Evolutionary conservation across 306 rosid genomes (phyloP).

Genomic region (Senna siamea): DNA sequence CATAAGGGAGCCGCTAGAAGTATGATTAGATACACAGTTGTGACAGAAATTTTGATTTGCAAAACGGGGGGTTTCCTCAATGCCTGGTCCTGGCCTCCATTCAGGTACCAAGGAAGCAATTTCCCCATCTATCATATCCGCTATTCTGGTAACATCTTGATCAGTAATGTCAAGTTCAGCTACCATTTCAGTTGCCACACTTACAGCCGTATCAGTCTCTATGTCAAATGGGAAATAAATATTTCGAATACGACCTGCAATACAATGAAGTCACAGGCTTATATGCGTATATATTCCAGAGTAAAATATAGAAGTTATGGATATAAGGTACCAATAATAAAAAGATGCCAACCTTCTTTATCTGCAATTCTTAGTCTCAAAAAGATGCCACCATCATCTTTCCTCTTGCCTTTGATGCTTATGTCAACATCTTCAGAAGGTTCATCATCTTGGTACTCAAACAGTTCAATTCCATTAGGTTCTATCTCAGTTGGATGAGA

Average conservation of each 20-base stretch:
- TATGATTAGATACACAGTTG: slow-evolving; percentile 62
- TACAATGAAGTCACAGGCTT: slow-evolving; percentile 3
- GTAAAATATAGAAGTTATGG: slow-evolving; percentile 16
- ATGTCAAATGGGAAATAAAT: slow-evolving; percentile 84
- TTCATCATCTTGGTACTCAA: slow-evolving; percentile 72
- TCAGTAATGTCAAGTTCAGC: slow-evolving; percentile 91
- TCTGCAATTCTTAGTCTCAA: slow-evolving; percentile 86
- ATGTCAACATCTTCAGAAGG: slow-evolving; percentile 64
- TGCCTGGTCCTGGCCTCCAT: slow-evolving; percentile 70
- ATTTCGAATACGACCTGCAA: slow-evolving; percentile 80
- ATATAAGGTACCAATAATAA: slow-evolving; percentile 18
- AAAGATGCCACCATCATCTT: slow-evolving; percentile 71
- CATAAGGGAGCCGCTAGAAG: slow-evolving; percentile 54
- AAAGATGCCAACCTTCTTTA: slow-evolving; percentile 71
- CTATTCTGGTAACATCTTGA: slow-evolving; percentile 82
- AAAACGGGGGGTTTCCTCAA: slow-evolving; percentile 62
- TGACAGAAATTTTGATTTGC: slow-evolving; percentile 57
- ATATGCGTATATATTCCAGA: slow-evolving; percentile 26
- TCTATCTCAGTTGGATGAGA: slow-evolving; percentile 60
- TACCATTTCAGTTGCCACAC: slow-evolving; percentile 92
- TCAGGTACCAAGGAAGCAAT: slow-evolving; percentile 80
- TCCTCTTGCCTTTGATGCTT: slow-evolving; percentile 79
- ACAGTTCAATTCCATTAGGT: slow-evolving; percentile 75
- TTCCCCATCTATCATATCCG: slow-evolving; percentile 96
- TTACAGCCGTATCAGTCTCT: slow-evolving; percentile 80